phyloP scores from a whole-genome alignment of 2,329 filamentous ascomycete species.

The Fusarium tanahbumbuense region DNA sequence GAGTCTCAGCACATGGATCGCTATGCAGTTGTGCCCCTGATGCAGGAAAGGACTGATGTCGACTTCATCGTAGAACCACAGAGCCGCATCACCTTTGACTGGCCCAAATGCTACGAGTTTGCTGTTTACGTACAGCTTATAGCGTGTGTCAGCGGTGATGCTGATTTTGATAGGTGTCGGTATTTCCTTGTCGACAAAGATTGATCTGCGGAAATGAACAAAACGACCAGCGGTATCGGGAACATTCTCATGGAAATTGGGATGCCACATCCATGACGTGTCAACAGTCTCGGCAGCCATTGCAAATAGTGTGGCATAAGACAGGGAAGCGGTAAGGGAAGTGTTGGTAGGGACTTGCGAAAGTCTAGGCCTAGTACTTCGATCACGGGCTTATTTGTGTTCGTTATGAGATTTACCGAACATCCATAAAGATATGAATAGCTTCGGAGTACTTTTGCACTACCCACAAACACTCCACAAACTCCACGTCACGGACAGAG shows the following conservation, averaged over 20 bases:
- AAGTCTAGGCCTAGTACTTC: not conserved
- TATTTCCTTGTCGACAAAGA: not conserved
- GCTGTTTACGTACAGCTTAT: not conserved
- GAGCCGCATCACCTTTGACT: not conserved
- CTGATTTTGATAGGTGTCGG: not conserved
- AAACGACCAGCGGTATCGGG: not conserved
- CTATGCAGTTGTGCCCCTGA: not conserved
- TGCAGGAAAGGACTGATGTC: not conserved
- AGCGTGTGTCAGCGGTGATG: slow-evolving; percentile 1
- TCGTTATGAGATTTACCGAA: not conserved
- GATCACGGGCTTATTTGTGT: not conserved
- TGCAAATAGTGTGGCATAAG: not conserved
- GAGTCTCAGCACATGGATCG: not conserved
- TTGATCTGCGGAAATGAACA: not conserved
- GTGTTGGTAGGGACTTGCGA: not conserved
- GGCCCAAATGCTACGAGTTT: not conserved
- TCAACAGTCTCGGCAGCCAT: slow-evolving; percentile 1
- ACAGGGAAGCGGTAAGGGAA: not conserved
- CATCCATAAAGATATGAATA: too few species aligned
- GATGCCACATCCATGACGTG: slow-evolving; percentile 11
- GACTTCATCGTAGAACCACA: slow-evolving; percentile 3
- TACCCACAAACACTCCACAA: too few species aligned
- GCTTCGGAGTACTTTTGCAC: too few species aligned
- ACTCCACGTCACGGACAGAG: too few species aligned
- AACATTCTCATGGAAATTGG: not conserved